Percentiles rank a stretch among this genome's conserved stretches.
Conservation (phyloP, 2,329 filamentous ascomycete species). For the Elsinoe arachidis region DNA sequence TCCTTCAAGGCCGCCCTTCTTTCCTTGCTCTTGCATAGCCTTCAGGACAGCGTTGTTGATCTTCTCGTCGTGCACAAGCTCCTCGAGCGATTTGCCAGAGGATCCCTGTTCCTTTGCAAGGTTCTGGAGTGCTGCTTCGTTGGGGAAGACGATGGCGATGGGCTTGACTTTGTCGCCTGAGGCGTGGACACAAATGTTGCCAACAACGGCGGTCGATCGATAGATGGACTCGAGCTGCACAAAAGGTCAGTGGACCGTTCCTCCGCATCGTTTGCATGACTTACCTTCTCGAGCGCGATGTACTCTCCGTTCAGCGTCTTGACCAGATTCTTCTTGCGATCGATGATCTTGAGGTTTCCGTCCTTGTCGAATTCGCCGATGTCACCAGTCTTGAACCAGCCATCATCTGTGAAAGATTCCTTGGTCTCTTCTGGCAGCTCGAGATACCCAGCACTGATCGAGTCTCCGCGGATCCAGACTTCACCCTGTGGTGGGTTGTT, state of each 20-base stretch:
- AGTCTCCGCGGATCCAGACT: slow-evolving; percentile 74
- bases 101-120: slow-evolving; percentile 52
- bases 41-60: slow-evolving; percentile 58
- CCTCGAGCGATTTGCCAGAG: slow-evolving; percentile 53
- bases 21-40: slow-evolving; percentile 58
- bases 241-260: not conserved
- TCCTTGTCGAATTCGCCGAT: slow-evolving; percentile 79
- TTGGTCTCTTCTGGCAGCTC: slow-evolving; percentile 77
- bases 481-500: slow-evolving; percentile 79
- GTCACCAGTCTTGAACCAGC: slow-evolving; percentile 96
- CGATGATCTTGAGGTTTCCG: slow-evolving; percentile 79
- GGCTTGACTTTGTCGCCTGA: slow-evolving; percentile 66
- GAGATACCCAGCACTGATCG: slow-evolving; percentile 71
- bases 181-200: slow-evolving; percentile 82
- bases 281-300: slow-evolving; percentile 76
- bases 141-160: slow-evolving; percentile 67
- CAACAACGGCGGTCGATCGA: slow-evolving; percentile 66
- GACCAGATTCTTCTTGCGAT: slow-evolving; percentile 96
- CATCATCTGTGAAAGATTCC: slow-evolving; percentile 68
- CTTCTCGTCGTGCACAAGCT: slow-evolving; percentile 59
- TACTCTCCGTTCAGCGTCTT: slow-evolving; percentile 95
- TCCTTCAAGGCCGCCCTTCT: slow-evolving; percentile 55
- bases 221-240: slow-evolving; percentile 79
- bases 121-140: slow-evolving; percentile 49
- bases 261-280: not conserved